Conservation (phyloP, 164 flowering plant species). For the Dillenia suffruticosa region DNA sequence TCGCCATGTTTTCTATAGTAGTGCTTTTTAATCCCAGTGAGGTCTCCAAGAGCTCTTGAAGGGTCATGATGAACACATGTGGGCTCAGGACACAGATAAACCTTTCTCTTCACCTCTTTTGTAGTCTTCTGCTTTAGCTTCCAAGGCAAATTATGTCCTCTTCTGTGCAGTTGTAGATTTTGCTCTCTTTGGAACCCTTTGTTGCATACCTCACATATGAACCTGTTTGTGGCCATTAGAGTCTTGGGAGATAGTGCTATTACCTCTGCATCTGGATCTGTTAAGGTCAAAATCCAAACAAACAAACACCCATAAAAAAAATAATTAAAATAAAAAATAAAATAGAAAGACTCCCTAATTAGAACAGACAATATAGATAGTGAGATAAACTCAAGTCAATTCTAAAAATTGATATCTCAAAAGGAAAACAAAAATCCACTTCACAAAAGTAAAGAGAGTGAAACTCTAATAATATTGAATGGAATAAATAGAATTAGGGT, state of each 20-base stretch:
- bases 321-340: slow-evolving; percentile 3
- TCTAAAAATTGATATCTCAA: slow-evolving; percentile 1
- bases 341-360: neutral
- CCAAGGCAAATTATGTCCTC: slow-evolving; percentile 96
- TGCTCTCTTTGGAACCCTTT: slow-evolving; percentile 95
- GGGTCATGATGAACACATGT: slow-evolving; percentile 89
- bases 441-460: no score
- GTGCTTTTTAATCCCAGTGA: slow-evolving; percentile 90
- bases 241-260: slow-evolving; percentile 87
- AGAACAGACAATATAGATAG: neutral
- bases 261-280: slow-evolving; percentile 93
- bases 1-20: slow-evolving; percentile 87
- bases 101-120: slow-evolving; percentile 69
- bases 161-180: slow-evolving; percentile 85
- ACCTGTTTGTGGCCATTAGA: slow-evolving; percentile 89
- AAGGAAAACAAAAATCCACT: neutral
- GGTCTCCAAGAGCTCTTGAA: slow-evolving; percentile 87
- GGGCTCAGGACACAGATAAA: slow-evolving; percentile 84
- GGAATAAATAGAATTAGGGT: slow-evolving; percentile 4
- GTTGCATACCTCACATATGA: slow-evolving; percentile 89
- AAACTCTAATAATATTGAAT: neutral
- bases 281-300: slow-evolving; percentile 13
- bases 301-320: slow-evolving; percentile 9
- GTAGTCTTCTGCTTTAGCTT: slow-evolving; percentile 79
- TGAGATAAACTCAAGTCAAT: slow-evolving; percentile 5